Evolutionary conservation across 164 flowering plant species (phyloP), one percentile per base, ranked within the genome.

Genomic region (Litsea cubeba): DNA sequence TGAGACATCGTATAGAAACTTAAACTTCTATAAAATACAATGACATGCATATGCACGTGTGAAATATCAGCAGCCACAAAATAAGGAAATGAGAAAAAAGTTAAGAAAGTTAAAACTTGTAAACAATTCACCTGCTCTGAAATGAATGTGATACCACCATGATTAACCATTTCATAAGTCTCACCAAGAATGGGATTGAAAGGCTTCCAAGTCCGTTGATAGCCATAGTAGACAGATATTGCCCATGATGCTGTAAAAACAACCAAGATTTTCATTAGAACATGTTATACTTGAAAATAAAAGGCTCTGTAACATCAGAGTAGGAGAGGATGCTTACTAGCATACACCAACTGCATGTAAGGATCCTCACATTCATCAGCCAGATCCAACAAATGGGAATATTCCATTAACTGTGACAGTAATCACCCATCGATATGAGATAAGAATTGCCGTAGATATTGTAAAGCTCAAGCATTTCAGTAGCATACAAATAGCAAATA

Each of bases 291-390:
- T 25, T 23, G 46, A 12, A 58, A 10, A 67, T 12, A 54, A 54
- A 54, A 24, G 50, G 54, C 20, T 35, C 25, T 18, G 24, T 66
- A 35, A 20, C 50, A 57, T 40, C n/a, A 18, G 24, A 28, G 20
- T 12, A 46, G 30, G 71, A 46, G 71, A 82, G 66, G 70, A 46
- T 26, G 77, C 90, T 85, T 83, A 91, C 97, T 62, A 26, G 93
- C 85, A 88, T 89, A 92, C 22, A 92, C 97, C 83, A 92, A 74
- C 60, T 91, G 85, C 97, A 95, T 85, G 80, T 91, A 80, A 7
- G 99, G 97, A 84, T 95, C 98, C 78, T 93, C 98, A 69, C 93
- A 88, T 84, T 87, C 80, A 81, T 95, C 97, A 50, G 99, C 99
- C 75, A 73, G 71, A 78, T 95, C 95, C 76, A 95, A 85, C 72